A percentile compares a stretch with the other conserved stretches of the same genome.
These are phyloP conservation scores for Paraconiothyrium brasiliense DNA, from an alignment of 2,329 filamentous ascomycete species.

Conservation along the genomic window DNA sequence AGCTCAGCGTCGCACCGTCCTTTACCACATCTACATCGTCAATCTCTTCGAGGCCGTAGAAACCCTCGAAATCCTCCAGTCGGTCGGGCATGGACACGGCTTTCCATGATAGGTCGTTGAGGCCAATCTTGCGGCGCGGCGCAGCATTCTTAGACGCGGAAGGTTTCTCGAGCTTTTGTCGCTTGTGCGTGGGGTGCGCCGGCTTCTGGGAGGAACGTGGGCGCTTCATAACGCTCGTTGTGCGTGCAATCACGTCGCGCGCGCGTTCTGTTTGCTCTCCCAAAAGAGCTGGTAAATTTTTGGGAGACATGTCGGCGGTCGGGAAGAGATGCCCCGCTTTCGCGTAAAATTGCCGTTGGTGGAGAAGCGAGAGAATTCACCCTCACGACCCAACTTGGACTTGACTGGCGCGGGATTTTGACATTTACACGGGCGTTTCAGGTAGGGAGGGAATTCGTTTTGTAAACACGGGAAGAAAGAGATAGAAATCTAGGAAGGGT, in stretches of 20 bases:
- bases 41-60: conserved; percentile 90
- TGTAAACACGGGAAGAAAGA: not conserved
- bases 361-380: conserved; percentile 11
- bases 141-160: conserved; percentile 29
- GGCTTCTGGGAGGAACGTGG: conserved; percentile 48
- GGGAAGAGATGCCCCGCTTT: conserved; percentile 22
- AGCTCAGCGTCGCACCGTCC: conserved; percentile 57
- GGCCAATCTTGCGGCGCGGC: conserved; percentile 41
- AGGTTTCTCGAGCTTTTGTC: conserved; percentile 50
- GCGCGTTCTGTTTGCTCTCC: conserved; percentile 7
- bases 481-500: not conserved
- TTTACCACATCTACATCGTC: conserved; percentile 88
- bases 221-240: conserved; percentile 46
- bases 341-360: conserved; percentile 32
- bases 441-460: not conserved
- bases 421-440: not conserved
- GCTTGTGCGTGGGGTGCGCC: conserved; percentile 54
- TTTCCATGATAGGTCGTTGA: conserved; percentile 69
- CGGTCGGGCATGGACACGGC: conserved; percentile 76
- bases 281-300: conserved; percentile 27
- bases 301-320: conserved; percentile 8
- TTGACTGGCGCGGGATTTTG: not conserved
- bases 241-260: conserved; percentile 11
- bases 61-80: conserved; percentile 89
- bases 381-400: not conserved